Conservation (phyloP, 1,139 yeast genomes). For the Blastobotrys apis region DNA sequence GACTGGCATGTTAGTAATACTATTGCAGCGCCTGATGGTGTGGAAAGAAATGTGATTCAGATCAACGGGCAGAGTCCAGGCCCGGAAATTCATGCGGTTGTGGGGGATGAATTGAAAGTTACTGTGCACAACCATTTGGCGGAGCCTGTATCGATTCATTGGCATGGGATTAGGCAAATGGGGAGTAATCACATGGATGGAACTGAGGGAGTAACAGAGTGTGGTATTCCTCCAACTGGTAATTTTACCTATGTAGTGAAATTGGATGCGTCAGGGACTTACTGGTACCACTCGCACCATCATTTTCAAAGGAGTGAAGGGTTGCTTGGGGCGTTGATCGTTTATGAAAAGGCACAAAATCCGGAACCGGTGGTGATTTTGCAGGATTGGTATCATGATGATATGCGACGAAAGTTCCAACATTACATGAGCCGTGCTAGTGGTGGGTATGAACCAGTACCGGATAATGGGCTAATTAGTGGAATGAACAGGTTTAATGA, state of each 20-base stretch:
- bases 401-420: conserved; percentile 44
- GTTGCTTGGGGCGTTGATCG: conserved; percentile 68
- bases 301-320: conserved; percentile 81
- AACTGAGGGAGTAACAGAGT: conserved; percentile 73
- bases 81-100: conserved; percentile 59
- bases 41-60: conserved; percentile 51
- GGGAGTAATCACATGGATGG: conserved; percentile 73
- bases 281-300: conserved; percentile 86
- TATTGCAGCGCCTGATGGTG: conserved; percentile 64
- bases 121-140: conserved; percentile 5
- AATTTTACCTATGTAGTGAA: conserved; percentile 66
- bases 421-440: conserved; percentile 66
- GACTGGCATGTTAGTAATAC: conserved; percentile 4
- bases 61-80: conserved; percentile 76
- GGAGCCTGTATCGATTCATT: conserved; percentile 45
- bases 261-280: conserved; percentile 73
- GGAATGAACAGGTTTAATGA: conserved; percentile 24
- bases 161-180: conserved; percentile 78
- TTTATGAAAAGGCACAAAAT: conserved; percentile 33
- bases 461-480: conserved; percentile 49
- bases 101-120: conserved; percentile 53
- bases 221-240: conserved; percentile 71
- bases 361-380: conserved; percentile 54
- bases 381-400: conserved; percentile 72
- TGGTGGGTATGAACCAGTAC: conserved; percentile 89